A percentile compares a stretch with the other conserved stretches of the same genome.
Evolutionary conservation across 306 rosid species (phyloP).

Genomic region (Dryas octopetala): DNA sequence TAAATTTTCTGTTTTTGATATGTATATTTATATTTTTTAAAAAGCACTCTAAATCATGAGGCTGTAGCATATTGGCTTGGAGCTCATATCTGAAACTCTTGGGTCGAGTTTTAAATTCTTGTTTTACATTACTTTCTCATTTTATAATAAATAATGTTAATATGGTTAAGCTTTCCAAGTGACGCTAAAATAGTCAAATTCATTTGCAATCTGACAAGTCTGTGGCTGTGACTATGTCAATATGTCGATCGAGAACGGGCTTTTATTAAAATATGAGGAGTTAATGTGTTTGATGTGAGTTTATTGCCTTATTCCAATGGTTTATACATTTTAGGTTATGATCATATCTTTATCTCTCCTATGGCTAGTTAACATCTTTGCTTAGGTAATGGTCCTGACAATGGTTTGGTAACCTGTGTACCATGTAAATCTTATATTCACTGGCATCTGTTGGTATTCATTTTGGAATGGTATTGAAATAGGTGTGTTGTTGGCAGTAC

Average conservation of each 20-base stretch:
- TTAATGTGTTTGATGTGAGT: background rate
- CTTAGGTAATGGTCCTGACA: background rate
- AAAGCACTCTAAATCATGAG: background rate
- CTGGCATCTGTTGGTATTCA: background rate
- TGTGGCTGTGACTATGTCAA: background rate
- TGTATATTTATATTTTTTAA: background rate
- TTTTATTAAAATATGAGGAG: too few relatives aligned
- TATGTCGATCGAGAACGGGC: background rate
- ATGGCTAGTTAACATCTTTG: background rate
- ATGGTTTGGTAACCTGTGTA: background rate
- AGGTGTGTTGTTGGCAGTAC: background rate
- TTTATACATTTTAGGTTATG: constrained; percentile 3
- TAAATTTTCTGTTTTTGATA: too few relatives aligned
- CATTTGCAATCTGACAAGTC: background rate
- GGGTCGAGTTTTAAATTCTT: background rate
- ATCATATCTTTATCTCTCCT: background rate
- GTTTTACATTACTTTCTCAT: background rate
- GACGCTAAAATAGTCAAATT: background rate
- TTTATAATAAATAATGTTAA: background rate
- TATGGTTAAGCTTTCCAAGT: background rate
- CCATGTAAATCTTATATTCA: constrained; percentile 11
- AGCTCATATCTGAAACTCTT: background rate
- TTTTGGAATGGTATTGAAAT: constrained; percentile 4
- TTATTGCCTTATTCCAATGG: background rate
- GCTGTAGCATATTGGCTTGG: background rate